These are phyloP conservation scores for Metschnikowia bowlesiae DNA, from an alignment of 805 yeast genomes.

Conservation along the genomic window DNA sequence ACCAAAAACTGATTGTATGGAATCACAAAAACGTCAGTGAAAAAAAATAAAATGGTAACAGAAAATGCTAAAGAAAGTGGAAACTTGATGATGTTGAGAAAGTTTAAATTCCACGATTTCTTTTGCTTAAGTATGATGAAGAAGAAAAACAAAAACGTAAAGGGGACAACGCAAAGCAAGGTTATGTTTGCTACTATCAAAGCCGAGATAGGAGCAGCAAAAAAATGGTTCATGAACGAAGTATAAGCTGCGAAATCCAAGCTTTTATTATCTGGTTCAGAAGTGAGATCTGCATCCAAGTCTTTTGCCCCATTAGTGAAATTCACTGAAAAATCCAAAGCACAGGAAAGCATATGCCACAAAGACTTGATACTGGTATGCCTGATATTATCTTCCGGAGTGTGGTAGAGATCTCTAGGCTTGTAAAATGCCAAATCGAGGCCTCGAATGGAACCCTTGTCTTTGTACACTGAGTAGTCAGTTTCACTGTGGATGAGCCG, in stretches of 20 bases:
- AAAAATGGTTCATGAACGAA: slow-evolving; percentile 57
- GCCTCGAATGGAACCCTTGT: slow-evolving; percentile 67
- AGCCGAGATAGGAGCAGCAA: slow-evolving; percentile 49
- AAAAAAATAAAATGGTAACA: slow-evolving; percentile 23
- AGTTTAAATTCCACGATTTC: slow-evolving; percentile 44
- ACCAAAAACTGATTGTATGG: slow-evolving; percentile 30
- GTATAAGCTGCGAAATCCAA: slow-evolving; percentile 52
- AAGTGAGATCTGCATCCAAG: slow-evolving; percentile 20
- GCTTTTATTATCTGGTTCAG: slow-evolving; percentile 9
- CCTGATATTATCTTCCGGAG: slow-evolving; percentile 63
- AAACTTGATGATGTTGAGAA: slow-evolving; percentile 46
- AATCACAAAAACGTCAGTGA: slow-evolving; percentile 17
- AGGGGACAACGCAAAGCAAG: slow-evolving; percentile 52
- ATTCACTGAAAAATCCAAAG: slow-evolving; percentile 54
- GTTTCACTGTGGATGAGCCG: slow-evolving; percentile 76
- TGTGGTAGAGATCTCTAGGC: slow-evolving; percentile 82
- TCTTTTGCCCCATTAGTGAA: slow-evolving; percentile 34
- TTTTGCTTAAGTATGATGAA: slow-evolving; percentile 42
- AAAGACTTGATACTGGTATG: slow-evolving; percentile 63
- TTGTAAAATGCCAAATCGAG: slow-evolving; percentile 85
- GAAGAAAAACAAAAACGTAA: slow-evolving; percentile 45
- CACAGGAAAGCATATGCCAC: slow-evolving; percentile 78
- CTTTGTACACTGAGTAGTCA: slow-evolving; percentile 69
- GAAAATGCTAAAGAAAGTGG: slow-evolving; percentile 48
- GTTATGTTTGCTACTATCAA: slow-evolving; percentile 51